phyloP scores from a whole-genome alignment of 2,329 filamentous ascomycete genomes.

The Hypoxylon sp. region DNA sequence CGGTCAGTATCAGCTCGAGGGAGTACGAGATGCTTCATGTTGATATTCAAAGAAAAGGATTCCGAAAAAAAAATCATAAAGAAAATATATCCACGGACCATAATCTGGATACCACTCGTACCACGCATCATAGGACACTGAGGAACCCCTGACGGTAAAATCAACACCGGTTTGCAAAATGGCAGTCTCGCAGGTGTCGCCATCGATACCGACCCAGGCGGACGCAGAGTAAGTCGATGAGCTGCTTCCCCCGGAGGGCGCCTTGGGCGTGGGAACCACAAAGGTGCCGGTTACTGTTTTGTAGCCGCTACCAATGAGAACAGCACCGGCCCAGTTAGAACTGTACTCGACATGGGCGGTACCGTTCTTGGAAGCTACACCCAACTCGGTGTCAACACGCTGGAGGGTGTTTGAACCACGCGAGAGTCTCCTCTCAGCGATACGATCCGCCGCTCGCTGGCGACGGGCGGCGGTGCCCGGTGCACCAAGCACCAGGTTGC shows the following conservation, averaged over 20 bases:
- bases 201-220: constrained; percentile 73
- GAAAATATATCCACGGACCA: not conserved
- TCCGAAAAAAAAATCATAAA: not conserved
- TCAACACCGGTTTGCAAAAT: constrained; percentile 71
- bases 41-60: no score
- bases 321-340: constrained; percentile 71
- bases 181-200: constrained; percentile 65
- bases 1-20: constrained; percentile 9
- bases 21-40: not conserved
- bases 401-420: constrained; percentile 47
- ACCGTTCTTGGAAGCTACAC: constrained; percentile 49
- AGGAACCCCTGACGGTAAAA: constrained; percentile 61
- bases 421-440: constrained; percentile 43
- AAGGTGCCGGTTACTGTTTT: constrained; percentile 66
- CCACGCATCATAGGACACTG: constrained; percentile 65
- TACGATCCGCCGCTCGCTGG: constrained; percentile 50
- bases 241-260: constrained; percentile 54
- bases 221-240: constrained; percentile 59
- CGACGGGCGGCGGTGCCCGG: constrained; percentile 59
- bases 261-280: constrained; percentile 63
- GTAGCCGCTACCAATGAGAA: constrained; percentile 64
- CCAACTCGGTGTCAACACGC: constrained; percentile 49
- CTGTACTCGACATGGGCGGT: constrained; percentile 62
- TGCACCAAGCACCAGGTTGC: constrained; percentile 58
- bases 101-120: constrained; percentile 66